Evolutionary conservation across 2,329 filamentous ascomycete species (phyloP).

Genomic region (Albophoma yamanashiensis): DNA sequence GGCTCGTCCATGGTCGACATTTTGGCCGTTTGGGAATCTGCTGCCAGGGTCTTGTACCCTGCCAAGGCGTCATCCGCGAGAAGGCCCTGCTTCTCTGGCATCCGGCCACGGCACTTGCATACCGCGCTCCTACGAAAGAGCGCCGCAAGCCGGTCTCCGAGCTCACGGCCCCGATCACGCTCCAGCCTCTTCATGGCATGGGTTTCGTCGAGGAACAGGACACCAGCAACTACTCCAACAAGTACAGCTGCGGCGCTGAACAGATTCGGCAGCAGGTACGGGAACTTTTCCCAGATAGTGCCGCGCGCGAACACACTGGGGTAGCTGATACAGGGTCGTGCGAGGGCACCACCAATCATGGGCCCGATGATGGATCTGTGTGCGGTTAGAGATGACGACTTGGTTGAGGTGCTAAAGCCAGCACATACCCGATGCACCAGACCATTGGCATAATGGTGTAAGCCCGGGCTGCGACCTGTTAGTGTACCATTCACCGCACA

Average conservation of each 20-base stretch:
- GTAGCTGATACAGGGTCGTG: slow-evolving; percentile 75
- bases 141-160: slow-evolving; percentile 59
- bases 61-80: slow-evolving; percentile 51
- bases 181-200: slow-evolving; percentile 71
- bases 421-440: slow-evolving; percentile 81
- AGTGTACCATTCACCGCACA: slow-evolving; percentile 7
- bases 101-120: slow-evolving; percentile 24
- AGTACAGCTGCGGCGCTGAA: slow-evolving; percentile 73
- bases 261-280: slow-evolving; percentile 87
- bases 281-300: slow-evolving; percentile 75
- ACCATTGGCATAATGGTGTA: slow-evolving; percentile 98
- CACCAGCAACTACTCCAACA: slow-evolving; percentile 64
- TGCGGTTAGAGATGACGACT: slow-evolving; percentile 13
- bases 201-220: slow-evolving; percentile 89
- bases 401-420: not conserved
- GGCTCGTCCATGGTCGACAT: slow-evolving; percentile 37
- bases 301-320: slow-evolving; percentile 60
- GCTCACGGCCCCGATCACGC: slow-evolving; percentile 64
- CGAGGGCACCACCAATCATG: slow-evolving; percentile 80
- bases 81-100: slow-evolving; percentile 50
- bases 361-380: slow-evolving; percentile 80
- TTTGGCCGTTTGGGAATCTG: not conserved
- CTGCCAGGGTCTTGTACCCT: slow-evolving; percentile 47
- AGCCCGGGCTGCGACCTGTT: slow-evolving; percentile 54
- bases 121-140: slow-evolving; percentile 22